Conservation (phyloP, 2,329 filamentous ascomycete genomes). For the Aspergillus sp. region DNA sequence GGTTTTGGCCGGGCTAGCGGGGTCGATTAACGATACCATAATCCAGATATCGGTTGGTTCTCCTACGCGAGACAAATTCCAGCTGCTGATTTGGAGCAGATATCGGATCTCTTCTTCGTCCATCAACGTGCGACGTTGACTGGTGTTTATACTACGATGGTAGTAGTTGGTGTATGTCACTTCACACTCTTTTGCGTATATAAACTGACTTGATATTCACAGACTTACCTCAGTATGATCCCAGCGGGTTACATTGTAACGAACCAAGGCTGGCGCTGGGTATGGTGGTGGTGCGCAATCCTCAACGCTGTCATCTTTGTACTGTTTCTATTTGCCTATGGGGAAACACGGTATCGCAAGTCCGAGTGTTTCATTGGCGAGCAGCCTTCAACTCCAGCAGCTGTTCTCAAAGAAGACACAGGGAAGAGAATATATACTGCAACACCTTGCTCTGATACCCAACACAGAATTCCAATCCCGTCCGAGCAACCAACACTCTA, state of each 20-base stretch:
- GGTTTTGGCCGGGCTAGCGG: slow-evolving; percentile 4
- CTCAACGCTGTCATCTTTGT: slow-evolving; percentile 35
- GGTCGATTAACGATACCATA: slow-evolving; percentile 8
- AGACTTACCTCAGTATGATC: slow-evolving; percentile 4
- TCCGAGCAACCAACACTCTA: slow-evolving; percentile 5
- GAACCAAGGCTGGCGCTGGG: slow-evolving; percentile 45
- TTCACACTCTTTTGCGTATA: not conserved
- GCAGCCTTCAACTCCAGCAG: not conserved
- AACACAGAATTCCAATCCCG: slow-evolving; percentile 8
- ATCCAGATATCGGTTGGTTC: slow-evolving; percentile 7
- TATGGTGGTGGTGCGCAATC: slow-evolving; percentile 45
- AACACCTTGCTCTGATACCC: not conserved
- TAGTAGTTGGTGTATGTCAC: not conserved
- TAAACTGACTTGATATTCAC: no score
- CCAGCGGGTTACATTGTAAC: slow-evolving; percentile 27
- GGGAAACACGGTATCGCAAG: slow-evolving; percentile 33
- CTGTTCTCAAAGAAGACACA: not conserved
- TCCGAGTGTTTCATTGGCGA: not conserved
- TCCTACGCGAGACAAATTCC: not conserved
- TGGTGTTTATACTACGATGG: slow-evolving; percentile 2
- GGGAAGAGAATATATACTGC: not conserved
- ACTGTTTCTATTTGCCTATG: slow-evolving; percentile 41
- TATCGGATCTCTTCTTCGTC: slow-evolving; percentile 10
- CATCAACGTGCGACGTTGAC: slow-evolving; percentile 6
- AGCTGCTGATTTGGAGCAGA: not conserved